Evolutionary conservation across 768 basidiomycete genomes (phyloP), one percentile per base, ranked within the genome.

Genomic region (Cyclocybe cylindracea): DNA sequence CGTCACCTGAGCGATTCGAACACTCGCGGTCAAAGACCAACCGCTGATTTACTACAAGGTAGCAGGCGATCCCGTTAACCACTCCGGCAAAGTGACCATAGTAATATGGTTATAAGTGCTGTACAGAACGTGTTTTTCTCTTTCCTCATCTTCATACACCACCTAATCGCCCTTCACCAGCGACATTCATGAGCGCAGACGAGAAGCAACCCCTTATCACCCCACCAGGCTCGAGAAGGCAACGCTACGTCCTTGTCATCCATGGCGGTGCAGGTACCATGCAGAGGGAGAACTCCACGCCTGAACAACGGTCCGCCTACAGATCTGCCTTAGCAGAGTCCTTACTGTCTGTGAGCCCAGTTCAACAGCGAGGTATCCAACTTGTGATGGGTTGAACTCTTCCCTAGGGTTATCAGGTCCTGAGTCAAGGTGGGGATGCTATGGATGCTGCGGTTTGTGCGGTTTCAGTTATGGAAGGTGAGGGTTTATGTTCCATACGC

Each of bases 41-140:
- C 72, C 73, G 72, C 73, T 74, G 48, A 44, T 52, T 61, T 66
- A 61, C 57, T 56, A 53, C 51, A 36, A 33, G 24, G 56, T 86
- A 85, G 83, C 84, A 85, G 85, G 84, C 82, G 79, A 84, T 83
- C 82, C 83, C 83, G 84, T 89, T 90, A 89, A 91, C 88, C 88
- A 90, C 89, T 91, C 88, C 87, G 88, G 88, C 87, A 91, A 90
- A 89, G 88, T 88, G 86, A 87, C 86, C 33, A 41, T n/a, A 29
- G 10, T 39, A 16, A 36, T 33, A 10, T 41, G 16, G 35, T 24
- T 31, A 36, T 43, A 37, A 37, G 9, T 19, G 34, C 7, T 32
- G 16, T 38, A 19, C 36, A 42, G 29, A 39, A 29, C 49, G n/a
- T 11, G 19, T 9, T 2, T 10, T 24, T 24, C 24, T 24, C 24